phyloP scores from a whole-genome alignment of 192 early-diverging fungal genomes.

The Coemansia furcata region DNA sequence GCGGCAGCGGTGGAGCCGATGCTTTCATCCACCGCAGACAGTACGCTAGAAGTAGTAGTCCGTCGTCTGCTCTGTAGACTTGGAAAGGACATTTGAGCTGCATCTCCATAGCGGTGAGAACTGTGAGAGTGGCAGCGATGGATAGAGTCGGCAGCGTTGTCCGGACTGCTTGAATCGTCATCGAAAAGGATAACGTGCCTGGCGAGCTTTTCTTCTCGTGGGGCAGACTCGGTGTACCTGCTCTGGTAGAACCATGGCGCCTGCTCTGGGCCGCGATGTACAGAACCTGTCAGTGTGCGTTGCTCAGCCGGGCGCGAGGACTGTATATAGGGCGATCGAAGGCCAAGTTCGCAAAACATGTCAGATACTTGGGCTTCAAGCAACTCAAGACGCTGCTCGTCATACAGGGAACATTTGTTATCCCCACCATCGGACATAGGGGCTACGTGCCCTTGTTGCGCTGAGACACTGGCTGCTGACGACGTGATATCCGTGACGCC shows the following conservation, averaged over 20 bases:
- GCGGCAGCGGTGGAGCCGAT: slow-evolving; percentile 4
- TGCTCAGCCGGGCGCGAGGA: neutral
- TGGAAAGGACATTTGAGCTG: neutral
- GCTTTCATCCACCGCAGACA: slow-evolving; percentile 10
- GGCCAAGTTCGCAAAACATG: slow-evolving; percentile 37
- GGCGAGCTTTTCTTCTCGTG: neutral
- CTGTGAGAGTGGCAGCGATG: neutral
- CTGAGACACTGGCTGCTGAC: neutral
- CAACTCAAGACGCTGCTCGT: slow-evolving; percentile 6
- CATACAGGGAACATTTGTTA: neutral
- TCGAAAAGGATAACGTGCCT: slow-evolving; percentile 30
- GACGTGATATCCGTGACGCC: too few species aligned
- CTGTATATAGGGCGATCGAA: slow-evolving; percentile 22
- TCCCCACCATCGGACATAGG: neutral
- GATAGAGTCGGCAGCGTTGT: slow-evolving; percentile 1
- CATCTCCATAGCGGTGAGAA: neutral
- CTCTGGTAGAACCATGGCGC: slow-evolving; percentile 22
- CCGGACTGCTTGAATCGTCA: slow-evolving; percentile 44
- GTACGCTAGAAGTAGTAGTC: slow-evolving; percentile 1
- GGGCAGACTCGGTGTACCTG: neutral
- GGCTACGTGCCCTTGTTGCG: neutral
- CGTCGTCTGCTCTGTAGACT: neutral
- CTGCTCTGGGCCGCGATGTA: neutral
- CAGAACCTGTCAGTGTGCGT: neutral
- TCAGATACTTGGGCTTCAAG: slow-evolving; percentile 41